A percentile compares a stretch with the other conserved stretches of the same genome.
These are phyloP conservation scores for Tetracentron sinense DNA, from an alignment of 164 flowering plant genomes.

Conservation along the genomic window DNA sequence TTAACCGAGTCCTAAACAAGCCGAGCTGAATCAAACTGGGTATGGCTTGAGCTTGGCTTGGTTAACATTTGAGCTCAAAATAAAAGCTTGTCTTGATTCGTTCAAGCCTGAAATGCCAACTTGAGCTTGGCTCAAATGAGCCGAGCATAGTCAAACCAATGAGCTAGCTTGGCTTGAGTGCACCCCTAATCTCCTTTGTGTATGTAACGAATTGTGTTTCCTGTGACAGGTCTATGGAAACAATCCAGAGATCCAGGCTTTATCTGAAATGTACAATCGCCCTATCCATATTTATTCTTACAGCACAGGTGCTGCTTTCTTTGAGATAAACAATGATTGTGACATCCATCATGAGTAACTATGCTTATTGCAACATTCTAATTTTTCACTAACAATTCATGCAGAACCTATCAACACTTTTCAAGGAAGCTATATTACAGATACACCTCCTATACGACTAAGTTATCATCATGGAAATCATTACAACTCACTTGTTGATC, in stretches of 20 bases:
- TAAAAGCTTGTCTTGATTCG: no score
- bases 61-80: no score
- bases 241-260: constrained; percentile 93
- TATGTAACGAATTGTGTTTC: constrained; percentile 1
- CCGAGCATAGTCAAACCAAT: no score
- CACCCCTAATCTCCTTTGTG: not conserved
- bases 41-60: no score
- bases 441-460: constrained; percentile 79
- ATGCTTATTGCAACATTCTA: not conserved
- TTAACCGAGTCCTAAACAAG: no score
- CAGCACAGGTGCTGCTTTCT: constrained; percentile 61
- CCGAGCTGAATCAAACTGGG: no score
- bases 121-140: no score
- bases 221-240: constrained; percentile 90
- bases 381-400: constrained; percentile 10
- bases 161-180: not conserved
- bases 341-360: not conserved
- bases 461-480: constrained; percentile 98
- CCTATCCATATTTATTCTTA: constrained; percentile 96
- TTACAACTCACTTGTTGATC: constrained; percentile 97
- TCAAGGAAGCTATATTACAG: constrained; percentile 88
- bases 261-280: constrained; percentile 93
- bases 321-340: not conserved
- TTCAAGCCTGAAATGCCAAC: no score
- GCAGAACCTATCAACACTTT: constrained; percentile 96